Evolutionary conservation across 1,284 basidiomycete species (phyloP), one percentile per base, ranked within the genome.

Genomic region (Afroboletus lepidellus): DNA sequence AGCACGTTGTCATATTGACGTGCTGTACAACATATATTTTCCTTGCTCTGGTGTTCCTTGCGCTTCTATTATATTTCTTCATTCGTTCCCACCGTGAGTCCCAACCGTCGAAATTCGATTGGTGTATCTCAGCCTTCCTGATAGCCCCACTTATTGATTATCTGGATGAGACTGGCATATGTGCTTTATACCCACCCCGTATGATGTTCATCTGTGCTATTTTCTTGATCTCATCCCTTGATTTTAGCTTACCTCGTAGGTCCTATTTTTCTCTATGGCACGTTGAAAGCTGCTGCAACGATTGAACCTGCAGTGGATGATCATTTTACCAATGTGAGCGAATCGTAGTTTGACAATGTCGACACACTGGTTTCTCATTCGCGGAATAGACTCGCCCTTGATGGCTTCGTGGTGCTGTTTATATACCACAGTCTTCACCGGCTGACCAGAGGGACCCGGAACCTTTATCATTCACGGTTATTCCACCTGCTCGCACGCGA

Each of bases 371-470:
- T 0, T 0, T n/a, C 41, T 45, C 18, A 44, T 39, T 11, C 15
- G 2, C 1, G 5, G 13, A 37, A 29, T 24, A 64, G 65, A 23
- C 18, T 67, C 1, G 4, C 16, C n/a, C 23, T 69, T 11, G 64
- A 65, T n/a, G 44, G 24, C 33, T 12, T 38, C n/a, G 16, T 57
- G 20, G 34, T 67, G 9, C 36, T 5, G 2, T 0, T 46, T 6
- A n/a, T 56, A 11, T 53, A 11, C 18, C n/a, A 8, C 8, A 51
- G 48, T 13, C 11, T 30, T 11, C 11, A 30, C 29, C 8, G 29
- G 29, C 11, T 30, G 29, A 13, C 29, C 29, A 30, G 29, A 13
- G 29, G 29, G 29, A 30, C 12, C 29, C 2, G 29, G 11, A 13
- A 13, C 6, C 2, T 30, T 30, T 30, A 30, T 13, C 29, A 30